phyloP scores from a whole-genome alignment of 257 asterid species.

The Solanum gandarillasii region DNA sequence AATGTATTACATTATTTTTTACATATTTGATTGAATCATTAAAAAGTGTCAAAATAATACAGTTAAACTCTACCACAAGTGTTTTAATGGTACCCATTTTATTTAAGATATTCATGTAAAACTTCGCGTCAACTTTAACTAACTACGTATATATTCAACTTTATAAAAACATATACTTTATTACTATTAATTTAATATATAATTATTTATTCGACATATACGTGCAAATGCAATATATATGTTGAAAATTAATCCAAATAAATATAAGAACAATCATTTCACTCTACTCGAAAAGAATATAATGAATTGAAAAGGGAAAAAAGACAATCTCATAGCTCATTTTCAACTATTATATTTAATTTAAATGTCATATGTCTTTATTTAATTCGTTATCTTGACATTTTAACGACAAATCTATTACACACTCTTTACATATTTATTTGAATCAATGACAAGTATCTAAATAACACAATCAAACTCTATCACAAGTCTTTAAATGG shows the following conservation, averaged over 20 bases:
- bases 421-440: background rate
- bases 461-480: background rate
- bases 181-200: background rate
- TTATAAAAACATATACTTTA: background rate
- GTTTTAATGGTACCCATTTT: background rate
- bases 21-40: background rate
- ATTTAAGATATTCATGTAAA: background rate
- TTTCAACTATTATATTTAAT: background rate
- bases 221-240: background rate
- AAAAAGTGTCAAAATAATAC: background rate
- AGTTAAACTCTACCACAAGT: background rate
- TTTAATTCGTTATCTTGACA: background rate
- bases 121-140: accelerated
- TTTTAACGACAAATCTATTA: background rate
- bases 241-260: background rate
- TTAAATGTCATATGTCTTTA: background rate
- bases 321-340: background rate
- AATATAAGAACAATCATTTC: background rate
- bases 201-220: background rate
- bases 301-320: background rate
- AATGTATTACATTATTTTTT: background rate
- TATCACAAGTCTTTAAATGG: too few relatives aligned
- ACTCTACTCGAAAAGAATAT: background rate
- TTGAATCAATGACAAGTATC: background rate
- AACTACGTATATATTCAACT: background rate